Evolutionary conservation across 257 asterid species (phyloP).

Genomic region (Jacaranda mimosifolia): DNA sequence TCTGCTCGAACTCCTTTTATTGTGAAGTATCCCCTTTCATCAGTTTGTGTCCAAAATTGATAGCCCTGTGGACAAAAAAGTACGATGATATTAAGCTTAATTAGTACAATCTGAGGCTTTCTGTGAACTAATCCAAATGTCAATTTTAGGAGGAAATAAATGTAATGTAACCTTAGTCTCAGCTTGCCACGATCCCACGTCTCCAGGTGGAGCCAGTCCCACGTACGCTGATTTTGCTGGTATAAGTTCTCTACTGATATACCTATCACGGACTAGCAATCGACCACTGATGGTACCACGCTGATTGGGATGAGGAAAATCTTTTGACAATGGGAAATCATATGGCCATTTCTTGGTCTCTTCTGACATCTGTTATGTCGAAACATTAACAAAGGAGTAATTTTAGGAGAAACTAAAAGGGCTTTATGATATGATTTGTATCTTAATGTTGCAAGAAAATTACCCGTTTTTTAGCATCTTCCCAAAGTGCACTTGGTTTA

Average conservation of each 20-base stretch:
- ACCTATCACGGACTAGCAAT: constrained; percentile 62
- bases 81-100: not conserved
- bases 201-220: constrained; percentile 80
- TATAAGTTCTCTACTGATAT: constrained; percentile 23
- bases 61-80: not conserved
- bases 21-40: not conserved
- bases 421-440: too few species aligned
- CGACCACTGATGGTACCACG: constrained; percentile 73
- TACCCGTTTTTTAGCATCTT: constrained; percentile 73
- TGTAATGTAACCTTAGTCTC: constrained; percentile 64
- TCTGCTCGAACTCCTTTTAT: not conserved
- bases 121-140: not conserved
- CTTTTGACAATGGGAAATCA: too few species aligned
- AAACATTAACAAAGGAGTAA: too few species aligned
- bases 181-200: constrained; percentile 76
- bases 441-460: constrained; percentile 12
- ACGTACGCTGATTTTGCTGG: constrained; percentile 65
- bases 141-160: not conserved
- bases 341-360: constrained; percentile 86
- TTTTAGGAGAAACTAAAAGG: too few species aligned
- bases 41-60: constrained; percentile 7
- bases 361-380: constrained; percentile 39
- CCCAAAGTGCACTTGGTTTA: constrained; percentile 53
- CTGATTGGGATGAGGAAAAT: constrained; percentile 49
- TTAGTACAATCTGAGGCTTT: not conserved